Evolutionary conservation across 2,329 filamentous ascomycete species (phyloP).

Genomic region (Colletotrichum incanum): DNA sequence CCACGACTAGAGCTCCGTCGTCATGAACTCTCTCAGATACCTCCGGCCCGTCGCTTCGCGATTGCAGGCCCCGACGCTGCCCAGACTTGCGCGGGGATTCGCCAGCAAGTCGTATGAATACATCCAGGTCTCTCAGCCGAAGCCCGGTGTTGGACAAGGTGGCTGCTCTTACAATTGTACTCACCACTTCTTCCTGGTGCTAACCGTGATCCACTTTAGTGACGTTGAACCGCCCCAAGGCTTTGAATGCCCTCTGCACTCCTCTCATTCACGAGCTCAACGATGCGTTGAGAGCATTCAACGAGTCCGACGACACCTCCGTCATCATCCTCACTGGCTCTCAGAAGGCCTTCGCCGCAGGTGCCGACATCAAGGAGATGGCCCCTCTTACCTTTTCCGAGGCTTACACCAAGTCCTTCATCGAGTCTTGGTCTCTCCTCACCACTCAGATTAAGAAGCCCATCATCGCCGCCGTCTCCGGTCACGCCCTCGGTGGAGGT

Average conservation of each 20-base stretch:
- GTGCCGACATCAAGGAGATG: constrained; percentile 99
- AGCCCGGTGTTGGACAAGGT: constrained; percentile 93
- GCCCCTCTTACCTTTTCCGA: constrained; percentile 89
- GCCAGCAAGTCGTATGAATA: constrained; percentile 78
- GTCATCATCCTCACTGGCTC: constrained; percentile 92
- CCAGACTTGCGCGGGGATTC: constrained; percentile 69
- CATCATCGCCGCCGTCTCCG: constrained; percentile 93
- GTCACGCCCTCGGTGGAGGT: constrained; percentile 93
- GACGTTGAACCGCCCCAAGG: constrained; percentile 93
- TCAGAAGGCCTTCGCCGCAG: constrained; percentile 91
- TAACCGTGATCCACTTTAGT: constrained; percentile 68
- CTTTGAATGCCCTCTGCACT: constrained; percentile 92
- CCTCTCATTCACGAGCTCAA: constrained; percentile 94
- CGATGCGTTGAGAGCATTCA: constrained; percentile 79
- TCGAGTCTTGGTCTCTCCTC: constrained; percentile 93
- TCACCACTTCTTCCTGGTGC: constrained; percentile 26
- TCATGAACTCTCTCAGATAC: constrained; percentile 70
- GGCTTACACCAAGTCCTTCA: constrained; percentile 92
- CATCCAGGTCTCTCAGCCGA: constrained; percentile 85
- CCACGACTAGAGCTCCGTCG: constrained; percentile 41
- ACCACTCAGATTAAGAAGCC: constrained; percentile 91
- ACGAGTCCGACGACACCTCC: constrained; percentile 77
- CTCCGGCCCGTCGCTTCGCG: constrained; percentile 74
- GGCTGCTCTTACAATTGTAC: constrained; percentile 49
- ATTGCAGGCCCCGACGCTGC: constrained; percentile 71